Evolutionary conservation across 179 eudicot species (phyloP), one percentile per base, ranked within the genome.

Genomic region (Drosera spatulata): DNA sequence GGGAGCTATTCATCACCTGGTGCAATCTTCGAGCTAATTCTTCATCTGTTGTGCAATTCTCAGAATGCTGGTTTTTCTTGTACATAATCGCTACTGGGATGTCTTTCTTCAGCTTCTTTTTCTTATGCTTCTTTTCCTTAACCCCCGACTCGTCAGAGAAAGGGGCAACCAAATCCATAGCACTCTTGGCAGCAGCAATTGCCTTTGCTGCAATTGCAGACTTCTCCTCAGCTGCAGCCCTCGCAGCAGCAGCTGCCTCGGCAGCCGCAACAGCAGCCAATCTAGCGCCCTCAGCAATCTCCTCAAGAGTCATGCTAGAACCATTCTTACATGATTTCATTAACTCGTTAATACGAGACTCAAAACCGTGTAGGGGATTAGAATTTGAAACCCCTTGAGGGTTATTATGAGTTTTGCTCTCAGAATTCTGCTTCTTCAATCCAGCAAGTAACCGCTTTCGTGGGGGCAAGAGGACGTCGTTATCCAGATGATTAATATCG

Each of bases 391-490:
- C 66, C 60, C 67, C 77, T 63, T 59, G 77, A 39, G 82, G 77
- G 52, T 62, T 67, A 33, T 65, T 22, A 22, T 22, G 78, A 2
- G 74, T 63, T 39, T 58, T 72, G 60, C 57, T 74, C 75, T 79
- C 80, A 0, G 74, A 71, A 66, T 68, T 84, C 63, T 79, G 93
- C 59, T 79, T 89, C 75, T 85, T 90, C 67, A 85, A 61, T 39
- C 82, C 95, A 0, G 86, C 96, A 7, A 90, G 72, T 45, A 85
- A 80, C 44, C 96, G 83, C 65, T 90, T 90, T 48, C 90, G 82
- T 39, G 97, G 97, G 3, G 97, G 95, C 72, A 90, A 79, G 68
- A 75, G 86, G 52, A 80, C 83, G 65, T 87, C 88, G 2, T 85
- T 68, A 62, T 85, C 88, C 69, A 80, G 61, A 57, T 76, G 81